These are phyloP conservation scores for Sclerotiophoma versabilis DNA, from an alignment of 2,329 filamentous ascomycete species.

Conservation along the genomic window DNA sequence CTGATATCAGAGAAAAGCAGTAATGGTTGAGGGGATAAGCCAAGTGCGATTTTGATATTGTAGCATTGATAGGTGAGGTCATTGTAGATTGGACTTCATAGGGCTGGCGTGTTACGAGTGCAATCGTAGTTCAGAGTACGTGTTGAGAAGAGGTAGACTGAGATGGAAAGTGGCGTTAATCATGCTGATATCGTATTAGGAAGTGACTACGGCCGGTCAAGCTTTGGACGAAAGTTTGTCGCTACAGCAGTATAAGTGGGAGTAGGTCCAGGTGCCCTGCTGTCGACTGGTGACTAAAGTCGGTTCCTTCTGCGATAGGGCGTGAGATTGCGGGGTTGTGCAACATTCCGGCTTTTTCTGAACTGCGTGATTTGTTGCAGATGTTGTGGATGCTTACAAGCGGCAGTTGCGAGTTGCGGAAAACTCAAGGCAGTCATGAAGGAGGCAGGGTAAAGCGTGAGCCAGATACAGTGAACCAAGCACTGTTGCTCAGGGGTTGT, in stretches of 20 bases:
- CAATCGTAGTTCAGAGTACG: neutral
- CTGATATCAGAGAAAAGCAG: constrained; percentile 19
- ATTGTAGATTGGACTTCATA: constrained; percentile 7
- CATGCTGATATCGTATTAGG: neutral
- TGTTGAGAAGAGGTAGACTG: neutral
- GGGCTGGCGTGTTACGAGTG: neutral
- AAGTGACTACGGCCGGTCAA: neutral
- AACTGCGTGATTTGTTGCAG: neutral
- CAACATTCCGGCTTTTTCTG: too few species aligned
- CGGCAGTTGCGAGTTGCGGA: too few species aligned
- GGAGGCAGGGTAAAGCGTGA: too few species aligned
- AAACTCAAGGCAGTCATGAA: too few species aligned
- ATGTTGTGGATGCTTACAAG: neutral
- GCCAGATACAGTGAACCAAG: too few species aligned
- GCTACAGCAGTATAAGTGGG: neutral
- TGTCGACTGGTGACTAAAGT: neutral
- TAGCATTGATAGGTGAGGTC: constrained; percentile 17
- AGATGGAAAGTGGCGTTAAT: too few species aligned
- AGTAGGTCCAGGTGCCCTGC: neutral
- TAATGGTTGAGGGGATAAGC: constrained; percentile 19
- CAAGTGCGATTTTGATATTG: constrained; percentile 17
- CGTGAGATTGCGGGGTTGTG: neutral
- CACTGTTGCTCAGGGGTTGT: too few species aligned
- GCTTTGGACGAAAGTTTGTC: neutral
- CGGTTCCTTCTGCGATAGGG: neutral